Evolutionary conservation across 2,329 filamentous ascomycete species (phyloP), one percentile per base, ranked within the genome.

Genomic region (Drechslerella dactyloides): DNA sequence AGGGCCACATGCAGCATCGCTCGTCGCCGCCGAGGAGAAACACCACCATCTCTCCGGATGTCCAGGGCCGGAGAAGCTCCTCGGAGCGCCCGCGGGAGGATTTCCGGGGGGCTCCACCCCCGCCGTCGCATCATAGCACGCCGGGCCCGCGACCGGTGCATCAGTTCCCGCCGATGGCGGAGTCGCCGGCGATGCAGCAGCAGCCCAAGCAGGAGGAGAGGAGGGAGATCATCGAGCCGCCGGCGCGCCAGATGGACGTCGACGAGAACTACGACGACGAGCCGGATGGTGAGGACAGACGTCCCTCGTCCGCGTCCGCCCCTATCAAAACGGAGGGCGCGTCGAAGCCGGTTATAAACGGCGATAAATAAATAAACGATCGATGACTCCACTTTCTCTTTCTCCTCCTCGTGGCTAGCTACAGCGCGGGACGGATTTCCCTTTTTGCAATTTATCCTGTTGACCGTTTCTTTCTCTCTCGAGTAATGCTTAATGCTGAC

Each of bases 181-280:
- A 85, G 33, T 82, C 83, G 40, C 78, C 81, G 21, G 78, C 80
- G 19, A 78, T 80, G 42, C 65, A 82, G 24, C 82, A 82, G 24
- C 82, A 83, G 33, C 88, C 87, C 66, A 93, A 97, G 81, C 90
- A 92, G 21, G 73, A 75, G 52, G 75, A 77, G 51, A 54, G 74
- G 19, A 75, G 75, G 42, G 76, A 77, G 35, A 75, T 76, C 62
- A 74, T 76, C 8, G 87, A 90, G 79, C 82, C 87, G 59, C 92
- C 94, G 35, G 91, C 92, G 19, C 85, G 94, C 21, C 96, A 96
- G 80, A 96, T 99, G 87, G 93, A 97, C 5, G 90, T 97, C 19
- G 93, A 99, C 76, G 94, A 99, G 79, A 90, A 97, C 79, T 97
- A 99, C 77, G 93, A 97, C 79, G 93, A 97, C 77, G 93, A 93